These are phyloP conservation scores for Penicillium flavigenum DNA, from an alignment of 495 filamentous ascomycete genomes.

Conservation along the genomic window DNA sequence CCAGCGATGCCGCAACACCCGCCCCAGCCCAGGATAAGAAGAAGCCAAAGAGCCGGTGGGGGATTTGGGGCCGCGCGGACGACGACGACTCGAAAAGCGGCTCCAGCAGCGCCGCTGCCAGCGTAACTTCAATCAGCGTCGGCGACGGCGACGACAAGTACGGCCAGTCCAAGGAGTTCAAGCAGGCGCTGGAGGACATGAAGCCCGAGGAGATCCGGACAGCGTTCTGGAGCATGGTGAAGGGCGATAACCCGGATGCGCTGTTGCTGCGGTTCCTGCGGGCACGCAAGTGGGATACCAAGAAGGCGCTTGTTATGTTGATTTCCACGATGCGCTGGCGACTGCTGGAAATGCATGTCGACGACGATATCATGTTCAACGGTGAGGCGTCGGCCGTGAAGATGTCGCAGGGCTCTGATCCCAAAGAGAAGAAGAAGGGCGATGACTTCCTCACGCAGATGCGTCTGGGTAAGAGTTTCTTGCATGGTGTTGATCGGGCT, in stretches of 20 bases:
- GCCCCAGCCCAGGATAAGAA: slow-evolving; percentile 51
- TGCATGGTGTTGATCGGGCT: slow-evolving; percentile 82
- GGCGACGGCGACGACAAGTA: slow-evolving; percentile 84
- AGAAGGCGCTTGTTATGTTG: slow-evolving; percentile 91
- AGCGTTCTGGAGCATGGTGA: slow-evolving; percentile 93
- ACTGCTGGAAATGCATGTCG: slow-evolving; percentile 73
- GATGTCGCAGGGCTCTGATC: slow-evolving; percentile 55
- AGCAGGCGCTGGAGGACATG: slow-evolving; percentile 71
- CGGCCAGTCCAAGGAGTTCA: slow-evolving; percentile 82
- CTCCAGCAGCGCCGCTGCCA: slow-evolving; percentile 33
- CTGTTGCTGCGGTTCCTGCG: slow-evolving; percentile 86
- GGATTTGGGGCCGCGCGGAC: slow-evolving; percentile 58
- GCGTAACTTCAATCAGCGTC: slow-evolving; percentile 33
- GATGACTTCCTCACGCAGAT: slow-evolving; percentile 84
- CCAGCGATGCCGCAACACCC: slow-evolving; percentile 25
- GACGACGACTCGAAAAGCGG: slow-evolving; percentile 46
- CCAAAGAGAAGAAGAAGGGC: slow-evolving; percentile 61
- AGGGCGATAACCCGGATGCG: slow-evolving; percentile 90
- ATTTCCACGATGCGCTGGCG: slow-evolving; percentile 94
- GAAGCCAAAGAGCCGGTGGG: slow-evolving; percentile 60
- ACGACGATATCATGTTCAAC: slow-evolving; percentile 77
- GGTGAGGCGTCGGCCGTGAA: slow-evolving; percentile 69
- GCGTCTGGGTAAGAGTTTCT: slow-evolving; percentile 89
- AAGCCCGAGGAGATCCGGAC: slow-evolving; percentile 74
- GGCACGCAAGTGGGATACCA: slow-evolving; percentile 93